Conservation (phyloP, 148 eudicot species). For the Silene conica region DNA sequence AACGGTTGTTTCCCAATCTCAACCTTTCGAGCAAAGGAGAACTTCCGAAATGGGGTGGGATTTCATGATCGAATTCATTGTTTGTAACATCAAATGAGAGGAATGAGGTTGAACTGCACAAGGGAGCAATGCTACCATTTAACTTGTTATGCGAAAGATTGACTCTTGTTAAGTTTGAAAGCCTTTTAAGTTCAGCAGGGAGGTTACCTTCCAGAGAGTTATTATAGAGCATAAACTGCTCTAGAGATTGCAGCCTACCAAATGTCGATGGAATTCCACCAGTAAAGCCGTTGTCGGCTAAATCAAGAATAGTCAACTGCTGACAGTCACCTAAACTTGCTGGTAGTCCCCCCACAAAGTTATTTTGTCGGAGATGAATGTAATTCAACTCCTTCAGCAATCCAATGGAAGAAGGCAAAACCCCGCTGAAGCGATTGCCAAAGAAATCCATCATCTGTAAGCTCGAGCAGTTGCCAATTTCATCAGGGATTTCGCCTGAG, state of each 20-base stretch:
- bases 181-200: constrained; percentile 46
- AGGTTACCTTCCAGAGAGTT: constrained; percentile 77
- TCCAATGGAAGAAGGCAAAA: constrained; percentile 61
- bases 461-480: constrained; percentile 91
- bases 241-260: constrained; percentile 40
- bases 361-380: constrained; percentile 75
- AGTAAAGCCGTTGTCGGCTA: constrained; percentile 77
- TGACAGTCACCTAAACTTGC: constrained; percentile 64
- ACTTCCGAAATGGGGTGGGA: constrained; percentile 58
- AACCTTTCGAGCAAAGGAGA: constrained; percentile 68
- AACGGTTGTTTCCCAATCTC: constrained; percentile 67
- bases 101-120: constrained; percentile 64
- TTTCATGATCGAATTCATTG: constrained; percentile 68
- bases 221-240: constrained; percentile 89
- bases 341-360: constrained; percentile 70
- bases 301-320: constrained; percentile 56
- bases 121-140: constrained; percentile 68
- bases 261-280: constrained; percentile 70
- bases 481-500: constrained; percentile 71
- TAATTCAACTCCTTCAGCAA: constrained; percentile 51
- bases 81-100: constrained; percentile 88
- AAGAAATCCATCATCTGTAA: constrained; percentile 85
- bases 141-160: constrained; percentile 76
- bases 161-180: constrained; percentile 68
- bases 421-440: constrained; percentile 70